Base-by-base conservation (phyloP, 192 early-diverging fungal genomes). In the Podila clonocystis region DNA sequence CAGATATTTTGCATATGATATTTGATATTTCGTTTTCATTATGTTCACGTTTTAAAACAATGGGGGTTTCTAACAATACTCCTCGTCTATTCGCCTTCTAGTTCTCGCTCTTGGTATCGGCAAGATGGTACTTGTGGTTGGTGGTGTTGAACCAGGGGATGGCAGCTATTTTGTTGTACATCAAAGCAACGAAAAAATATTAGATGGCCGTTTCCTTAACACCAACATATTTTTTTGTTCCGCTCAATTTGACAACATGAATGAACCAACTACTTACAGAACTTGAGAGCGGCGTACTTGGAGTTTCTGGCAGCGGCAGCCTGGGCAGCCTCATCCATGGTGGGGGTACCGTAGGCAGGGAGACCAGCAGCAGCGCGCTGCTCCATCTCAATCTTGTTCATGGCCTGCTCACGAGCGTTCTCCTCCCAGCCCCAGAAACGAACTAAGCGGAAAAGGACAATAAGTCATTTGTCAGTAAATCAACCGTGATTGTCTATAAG, bases 371-470 rank as follows among this genome's bases (percentile, higher is more conserved):
- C 88, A 70, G 89, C 79, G 22, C 88, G 84, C 50, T 88, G 85
- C 28, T 62, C 67, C 84, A 92, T 90, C 85, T 95, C 94, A 26
- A 68, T 72, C 28, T 83, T 84, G 84, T 93, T 89, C 85, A 82
- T 90, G 63, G 83, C 87, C 36, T 90, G 90, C 83, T 99, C 97
- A 50, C 88, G 84, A 50, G 82, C 83, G 83, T 99, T 99, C 83
- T 99, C 97, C 28, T 82, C 84, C 86, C 92, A 93, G 33, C 97
- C 97, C 92, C 92, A 96, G 88, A 99, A 99, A 74, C 97, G 90
- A 52, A 92, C 92, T 94, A 75, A 41, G 62, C 57, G 63, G 12
- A 58, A 70, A n/a, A 50, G 68, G 59, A 59, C 72, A 19, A 63
- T 7, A 26, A 19, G 12, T 6, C 52, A 55, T 5, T n/a, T 6